Evolutionary conservation across 2,329 filamentous ascomycete genomes (phyloP).

Genomic region (Clarireedia hainanense): DNA sequence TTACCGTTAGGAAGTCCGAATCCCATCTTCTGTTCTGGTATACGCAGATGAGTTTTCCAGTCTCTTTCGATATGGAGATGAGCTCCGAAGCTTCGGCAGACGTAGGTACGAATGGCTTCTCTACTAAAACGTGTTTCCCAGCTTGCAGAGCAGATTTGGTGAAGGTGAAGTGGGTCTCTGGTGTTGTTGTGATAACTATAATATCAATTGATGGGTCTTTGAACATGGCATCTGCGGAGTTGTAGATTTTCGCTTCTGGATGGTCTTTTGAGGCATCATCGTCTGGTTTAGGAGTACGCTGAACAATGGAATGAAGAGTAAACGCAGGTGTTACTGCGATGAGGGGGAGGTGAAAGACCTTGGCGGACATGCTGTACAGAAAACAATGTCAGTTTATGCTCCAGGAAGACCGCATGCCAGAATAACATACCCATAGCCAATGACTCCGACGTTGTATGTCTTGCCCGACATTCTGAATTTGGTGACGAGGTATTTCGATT

Average conservation of each 20-base stretch:
- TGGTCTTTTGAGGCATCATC: constrained; percentile 64
- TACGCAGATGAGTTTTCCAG: constrained; percentile 36
- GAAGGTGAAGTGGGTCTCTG: constrained; percentile 61
- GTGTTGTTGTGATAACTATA: constrained; percentile 64
- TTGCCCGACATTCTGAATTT: too few species aligned
- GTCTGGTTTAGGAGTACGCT: constrained; percentile 56
- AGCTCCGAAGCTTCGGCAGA: constrained; percentile 59
- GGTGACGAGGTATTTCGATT: too few species aligned
- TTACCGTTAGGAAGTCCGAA: constrained; percentile 65
- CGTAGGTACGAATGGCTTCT: constrained; percentile 77
- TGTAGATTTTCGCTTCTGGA: constrained; percentile 57
- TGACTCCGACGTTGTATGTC: background rate
- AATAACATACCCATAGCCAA: background rate
- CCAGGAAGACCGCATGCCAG: too few species aligned
- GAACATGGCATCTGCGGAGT: constrained; percentile 53
- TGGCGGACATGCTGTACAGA: constrained; percentile 48
- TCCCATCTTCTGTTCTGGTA: constrained; percentile 59
- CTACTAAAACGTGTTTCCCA: constrained; percentile 71
- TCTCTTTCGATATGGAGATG: constrained; percentile 32
- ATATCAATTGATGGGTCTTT: constrained; percentile 59
- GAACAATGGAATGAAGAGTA: constrained; percentile 66
- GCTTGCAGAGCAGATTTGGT: constrained; percentile 56
- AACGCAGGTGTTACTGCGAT: constrained; percentile 56
- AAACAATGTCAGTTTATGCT: background rate
- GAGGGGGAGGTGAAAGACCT: constrained; percentile 79